Base-by-base conservation (phyloP, 257 asterid species). In the Scutellaria baicalensis region DNA sequence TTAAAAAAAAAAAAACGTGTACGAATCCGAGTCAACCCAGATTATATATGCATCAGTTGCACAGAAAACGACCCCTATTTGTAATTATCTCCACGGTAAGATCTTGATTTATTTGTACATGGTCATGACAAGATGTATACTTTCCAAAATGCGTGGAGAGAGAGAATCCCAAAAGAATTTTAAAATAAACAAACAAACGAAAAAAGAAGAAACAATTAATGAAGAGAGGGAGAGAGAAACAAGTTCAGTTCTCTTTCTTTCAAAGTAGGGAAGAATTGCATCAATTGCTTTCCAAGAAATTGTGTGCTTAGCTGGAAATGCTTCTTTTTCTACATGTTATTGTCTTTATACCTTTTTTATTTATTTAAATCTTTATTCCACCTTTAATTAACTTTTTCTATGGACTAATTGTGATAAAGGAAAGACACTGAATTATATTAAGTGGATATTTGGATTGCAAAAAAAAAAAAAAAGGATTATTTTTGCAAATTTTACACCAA, bases 231-330 rank as follows among this genome's bases (percentile, higher is more conserved):
- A 59, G 17, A 14, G 17, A 45, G 58, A 35, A 20, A 40, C 60
- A 61, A 52, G 18, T 23, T 21, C 9, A 52, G 21, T 45, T 49
- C 51, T 66, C 50, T 63, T 57, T 57, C 68, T 58, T 77, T 72
- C 11, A 64, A 40, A 75, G 77, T 68, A 64, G 77, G 70, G 63
- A 62, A 80, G 77, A 61, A 57, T 33, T 72, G 70, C 48, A 69
- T 49, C 57, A 64, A 66, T 62, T 67, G 80, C 85, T 84, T 82
- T 79, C 35, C 66, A 65, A 57, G 13, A 39, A 71, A 67, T 31
- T 67, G 73, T 68, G 65, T 47, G 48, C 57, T 52, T 76, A 55
- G 68, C 69, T 59, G 75, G 45, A 70, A 70, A 48, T 51, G 64
- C 64, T 72, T 62, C 69, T 70, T 73, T 75, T 70, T 35, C 11